Evolutionary conservation across 768 basidiomycete genomes (phyloP).

Genomic region (Lactarius tabidus): DNA sequence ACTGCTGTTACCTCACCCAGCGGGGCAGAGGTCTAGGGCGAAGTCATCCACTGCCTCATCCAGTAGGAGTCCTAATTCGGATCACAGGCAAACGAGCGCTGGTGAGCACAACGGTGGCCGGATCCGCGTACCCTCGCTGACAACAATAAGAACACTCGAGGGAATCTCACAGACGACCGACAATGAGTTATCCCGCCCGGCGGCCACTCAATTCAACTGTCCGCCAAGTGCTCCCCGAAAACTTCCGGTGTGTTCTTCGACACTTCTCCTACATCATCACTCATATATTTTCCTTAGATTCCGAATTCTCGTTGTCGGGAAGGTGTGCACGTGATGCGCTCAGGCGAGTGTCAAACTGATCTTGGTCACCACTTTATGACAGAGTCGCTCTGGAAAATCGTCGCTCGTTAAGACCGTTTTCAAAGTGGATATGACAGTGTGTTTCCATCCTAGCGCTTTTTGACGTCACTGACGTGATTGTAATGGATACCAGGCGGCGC

Average conservation of each 20-base stretch:
- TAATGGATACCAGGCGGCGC: neutral
- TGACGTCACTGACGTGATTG: neutral
- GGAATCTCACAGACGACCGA: neutral
- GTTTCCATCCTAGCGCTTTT: neutral
- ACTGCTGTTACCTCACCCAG: no score
- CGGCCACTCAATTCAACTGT: neutral
- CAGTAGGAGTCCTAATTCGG: no score
- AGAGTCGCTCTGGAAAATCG: conserved; percentile 7
- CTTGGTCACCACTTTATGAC: no score
- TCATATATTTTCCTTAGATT: neutral
- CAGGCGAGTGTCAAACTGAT: no score
- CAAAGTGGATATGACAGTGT: conserved; percentile 3
- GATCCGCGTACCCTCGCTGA: no score
- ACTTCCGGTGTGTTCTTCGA: neutral
- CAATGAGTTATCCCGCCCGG: neutral
- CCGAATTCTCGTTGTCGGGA: conserved; percentile 9
- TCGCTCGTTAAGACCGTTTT: conserved; percentile 8
- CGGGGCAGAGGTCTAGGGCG: no score
- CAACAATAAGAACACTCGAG: no score
- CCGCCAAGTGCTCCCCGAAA: neutral
- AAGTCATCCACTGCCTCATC: no score
- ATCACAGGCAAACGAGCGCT: neutral
- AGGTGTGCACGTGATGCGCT: neutral
- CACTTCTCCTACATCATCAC: neutral
- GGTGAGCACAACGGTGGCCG: neutral